phyloP scores from a whole-genome alignment of 371 early-diverging fungal species.

The Mortierella polycephala region DNA sequence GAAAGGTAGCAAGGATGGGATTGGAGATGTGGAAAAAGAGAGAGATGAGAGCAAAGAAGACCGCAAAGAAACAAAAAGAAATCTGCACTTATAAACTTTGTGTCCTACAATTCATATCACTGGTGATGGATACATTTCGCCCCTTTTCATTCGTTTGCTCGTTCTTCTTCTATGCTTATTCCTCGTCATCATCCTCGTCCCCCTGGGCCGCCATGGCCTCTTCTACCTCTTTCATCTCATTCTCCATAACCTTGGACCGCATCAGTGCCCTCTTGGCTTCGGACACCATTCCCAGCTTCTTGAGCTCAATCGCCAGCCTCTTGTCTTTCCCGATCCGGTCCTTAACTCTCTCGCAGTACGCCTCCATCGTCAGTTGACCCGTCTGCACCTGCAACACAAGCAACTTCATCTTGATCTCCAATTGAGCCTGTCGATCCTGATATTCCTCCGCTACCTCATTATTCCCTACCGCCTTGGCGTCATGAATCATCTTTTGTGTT shows the following conservation, averaged over 20 bases:
- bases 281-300: constrained; percentile 69
- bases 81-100: neutral
- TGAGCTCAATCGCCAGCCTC: constrained; percentile 76
- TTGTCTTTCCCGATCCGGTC: constrained; percentile 71
- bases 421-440: constrained; percentile 70
- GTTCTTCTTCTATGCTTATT: constrained; percentile 2
- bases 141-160: too few species aligned
- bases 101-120: too few species aligned
- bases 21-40: too few species aligned
- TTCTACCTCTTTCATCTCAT: constrained; percentile 83
- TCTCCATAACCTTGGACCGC: constrained; percentile 82
- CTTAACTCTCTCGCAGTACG: constrained; percentile 66
- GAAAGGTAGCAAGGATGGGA: too few species aligned
- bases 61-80: neutral
- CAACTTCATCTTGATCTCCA: constrained; percentile 84
- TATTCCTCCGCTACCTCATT: constrained; percentile 67
- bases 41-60: neutral
- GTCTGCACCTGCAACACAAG: constrained; percentile 83
- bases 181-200: constrained; percentile 28
- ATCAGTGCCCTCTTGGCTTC: constrained; percentile 75
- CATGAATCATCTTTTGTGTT: constrained; percentile 61
- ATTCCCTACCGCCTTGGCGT: constrained; percentile 57
- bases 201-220: constrained; percentile 68
- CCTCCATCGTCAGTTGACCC: constrained; percentile 80
- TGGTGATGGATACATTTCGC: neutral